Evolutionary conservation across 108 stramenopile species (phyloP).

Genomic region (Conticribra guillardii): DNA sequence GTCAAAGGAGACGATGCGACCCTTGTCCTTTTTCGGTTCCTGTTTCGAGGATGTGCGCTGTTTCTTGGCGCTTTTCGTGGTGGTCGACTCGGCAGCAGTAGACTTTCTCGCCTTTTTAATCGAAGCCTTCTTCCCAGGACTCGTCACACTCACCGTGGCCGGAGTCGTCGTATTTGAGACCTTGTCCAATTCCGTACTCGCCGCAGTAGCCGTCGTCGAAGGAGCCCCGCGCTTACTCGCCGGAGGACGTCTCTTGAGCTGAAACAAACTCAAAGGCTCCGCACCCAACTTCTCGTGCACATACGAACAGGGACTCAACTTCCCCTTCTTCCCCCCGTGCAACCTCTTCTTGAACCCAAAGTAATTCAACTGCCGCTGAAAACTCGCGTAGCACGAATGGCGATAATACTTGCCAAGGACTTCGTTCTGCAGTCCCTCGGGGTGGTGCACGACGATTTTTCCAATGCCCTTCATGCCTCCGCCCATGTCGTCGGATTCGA

Average conservation of each 20-base stretch:
- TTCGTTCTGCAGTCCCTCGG: constrained; percentile 33
- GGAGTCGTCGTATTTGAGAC: background rate
- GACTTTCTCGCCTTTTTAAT: no score
- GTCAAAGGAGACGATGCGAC: background rate
- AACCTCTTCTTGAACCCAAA: constrained; percentile 62
- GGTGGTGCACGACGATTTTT: constrained; percentile 51
- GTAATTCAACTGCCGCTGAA: constrained; percentile 63
- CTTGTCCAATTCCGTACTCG: background rate
- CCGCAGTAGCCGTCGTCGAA: no score
- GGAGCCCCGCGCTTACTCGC: constrained; percentile 6
- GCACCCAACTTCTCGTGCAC: constrained; percentile 42
- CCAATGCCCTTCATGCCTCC: constrained; percentile 36
- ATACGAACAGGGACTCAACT: constrained; percentile 54
- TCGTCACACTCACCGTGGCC: background rate
- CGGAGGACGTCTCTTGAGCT: constrained; percentile 38
- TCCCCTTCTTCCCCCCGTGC: constrained; percentile 49
- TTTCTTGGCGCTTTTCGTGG: background rate
- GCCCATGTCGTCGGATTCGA: constrained; percentile 24
- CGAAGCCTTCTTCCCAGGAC: background rate
- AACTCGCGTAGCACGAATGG: constrained; percentile 54
- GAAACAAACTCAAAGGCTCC: constrained; percentile 34
- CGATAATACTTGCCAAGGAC: constrained; percentile 57
- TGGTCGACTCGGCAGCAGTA: no score
- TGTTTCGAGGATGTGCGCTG: background rate
- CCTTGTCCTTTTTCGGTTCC: background rate